Evolutionary conservation across 306 rosid genomes (phyloP), one percentile per base, ranked within the genome.

Genomic region (Sophora flavescens): DNA sequence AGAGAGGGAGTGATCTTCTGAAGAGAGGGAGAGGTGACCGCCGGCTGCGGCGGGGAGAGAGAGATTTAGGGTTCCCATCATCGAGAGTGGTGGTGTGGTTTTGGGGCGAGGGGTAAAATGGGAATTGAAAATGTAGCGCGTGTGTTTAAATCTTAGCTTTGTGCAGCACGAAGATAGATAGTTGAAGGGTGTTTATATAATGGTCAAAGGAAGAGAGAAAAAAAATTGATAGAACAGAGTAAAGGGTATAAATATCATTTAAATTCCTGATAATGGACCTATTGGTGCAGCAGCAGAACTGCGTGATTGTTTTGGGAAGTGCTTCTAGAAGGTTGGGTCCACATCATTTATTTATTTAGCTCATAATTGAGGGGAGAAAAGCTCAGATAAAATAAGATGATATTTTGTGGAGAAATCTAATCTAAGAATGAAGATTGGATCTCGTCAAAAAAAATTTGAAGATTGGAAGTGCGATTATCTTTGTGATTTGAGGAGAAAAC

Each of bases 321-420:
- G 14, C 17, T 74, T 74, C 79, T 74, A 74, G 79, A 74, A 74
- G 16, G 22, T 1, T 45, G 33, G 57, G 38, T 13, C 69, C 59
- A 41, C 32, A 3, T 41, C 6, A 1, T 3, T 18, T 57, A 2
- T 1, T 53, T 7, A 6, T 42, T 18, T 8, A 18, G 32, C 62
- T 53, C 59, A 53, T 6, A 22, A 53, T 17, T 53, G 4, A 8
- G 6, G 39, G 0, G 39, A 4, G 6, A 56, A 18, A 22, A 2
- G 44, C 8, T 38, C 8, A 15, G 1, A 52, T 1, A 52, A 52
- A n/a, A 16, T 17, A 44, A 44, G 50, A 10, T 56, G 13, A 13
- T 42, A 12, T 30, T 44, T 30, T 6, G 17, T n/a, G 38, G 1
- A 8, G 11, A 6, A 54, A 36, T 17, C 28, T 62, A n/a, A 14